Evolutionary conservation across 2,329 filamentous ascomycete species (phyloP), one percentile per base, ranked within the genome.

Genomic region (Clarireedia paspali): DNA sequence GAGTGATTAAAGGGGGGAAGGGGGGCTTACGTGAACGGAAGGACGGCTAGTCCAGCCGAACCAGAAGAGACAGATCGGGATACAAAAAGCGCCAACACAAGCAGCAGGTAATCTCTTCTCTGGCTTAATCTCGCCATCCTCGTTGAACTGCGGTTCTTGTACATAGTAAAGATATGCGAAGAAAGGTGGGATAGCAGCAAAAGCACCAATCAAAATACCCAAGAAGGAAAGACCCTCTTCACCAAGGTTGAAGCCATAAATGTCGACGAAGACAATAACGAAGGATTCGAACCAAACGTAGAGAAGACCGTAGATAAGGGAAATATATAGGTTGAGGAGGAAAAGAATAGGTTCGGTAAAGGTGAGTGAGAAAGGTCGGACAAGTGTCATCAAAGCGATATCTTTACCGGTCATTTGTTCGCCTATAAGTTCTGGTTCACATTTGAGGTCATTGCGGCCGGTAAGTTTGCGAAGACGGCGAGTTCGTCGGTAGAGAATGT

Each of bases 241-340:
- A 24, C 81, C 81, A 2, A 80, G 69, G 58, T 75, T 78, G 76
- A 87, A 84, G 64, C 70, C 67, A 68, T 87, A 86, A 62, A 78
- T 72, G 27, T 73, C 74, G 2, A 74, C 73, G 67, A 84, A 87
- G 56, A 87, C 81, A 15, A 84, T 73, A 6, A 57, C 53, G 68
- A 87, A 86, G 14, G 78, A 78, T 64, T 87, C 83, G 64, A 87
- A 87, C 72, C 77, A 86, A 50, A 75, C 76, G 64, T 81, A 82
- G 69, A 81, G 80, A 63, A 81, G 80, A 49, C 74, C 80, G 67
- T 84, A 87, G 61, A 81, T 77, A 59, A 86, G 75, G 50, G 76
- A 77, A 5, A 77, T 80, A 69, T 86, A 87, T 39, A 84, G 59
- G 63, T 84, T 80, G 1, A 82, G 75, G 63, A 84, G 81, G 60